phyloP scores from a whole-genome alignment of 2,329 filamentous ascomycete genomes.

The Emericellopsis cladophorae region DNA sequence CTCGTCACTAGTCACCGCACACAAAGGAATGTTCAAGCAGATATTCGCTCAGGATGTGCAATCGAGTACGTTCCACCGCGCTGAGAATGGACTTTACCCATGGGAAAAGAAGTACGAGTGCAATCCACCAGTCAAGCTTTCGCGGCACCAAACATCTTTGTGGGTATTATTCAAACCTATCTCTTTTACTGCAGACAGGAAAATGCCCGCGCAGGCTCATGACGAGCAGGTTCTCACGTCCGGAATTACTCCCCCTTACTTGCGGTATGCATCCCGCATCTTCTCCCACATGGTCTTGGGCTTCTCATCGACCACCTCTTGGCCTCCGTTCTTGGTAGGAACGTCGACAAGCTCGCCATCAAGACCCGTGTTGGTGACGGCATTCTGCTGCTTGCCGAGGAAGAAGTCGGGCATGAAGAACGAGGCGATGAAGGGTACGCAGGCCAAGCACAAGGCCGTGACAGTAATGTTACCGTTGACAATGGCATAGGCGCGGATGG shows the following conservation, averaged over 20 bases:
- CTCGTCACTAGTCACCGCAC: too few relatives aligned
- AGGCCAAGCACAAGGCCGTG: constrained; percentile 14
- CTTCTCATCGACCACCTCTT: not conserved
- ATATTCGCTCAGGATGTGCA: too few relatives aligned
- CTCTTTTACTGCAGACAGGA: too few relatives aligned
- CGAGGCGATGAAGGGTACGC: constrained; percentile 18
- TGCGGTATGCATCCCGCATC: constrained; percentile 4
- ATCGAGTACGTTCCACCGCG: too few relatives aligned
- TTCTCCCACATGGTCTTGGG: constrained; percentile 3
- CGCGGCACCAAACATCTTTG: too few relatives aligned
- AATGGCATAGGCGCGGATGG: constrained; percentile 20
- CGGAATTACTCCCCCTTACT: not conserved
- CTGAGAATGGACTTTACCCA: too few relatives aligned
- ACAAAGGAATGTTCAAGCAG: too few relatives aligned
- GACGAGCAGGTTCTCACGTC: too few relatives aligned
- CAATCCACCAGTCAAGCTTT: too few relatives aligned
- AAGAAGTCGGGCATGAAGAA: constrained; percentile 28
- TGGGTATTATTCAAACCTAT: too few relatives aligned
- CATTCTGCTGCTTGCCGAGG: constrained; percentile 20
- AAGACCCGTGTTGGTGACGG: constrained; percentile 17
- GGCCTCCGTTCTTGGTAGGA: constrained; percentile 1
- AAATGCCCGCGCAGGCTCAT: too few relatives aligned
- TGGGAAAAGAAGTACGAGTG: too few relatives aligned
- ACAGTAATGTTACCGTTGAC: constrained; percentile 22
- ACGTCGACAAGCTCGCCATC: constrained; percentile 14